These are phyloP conservation scores for Fusarium sarcochroum DNA, from an alignment of 2,329 filamentous ascomycete genomes.

Conservation along the genomic window DNA sequence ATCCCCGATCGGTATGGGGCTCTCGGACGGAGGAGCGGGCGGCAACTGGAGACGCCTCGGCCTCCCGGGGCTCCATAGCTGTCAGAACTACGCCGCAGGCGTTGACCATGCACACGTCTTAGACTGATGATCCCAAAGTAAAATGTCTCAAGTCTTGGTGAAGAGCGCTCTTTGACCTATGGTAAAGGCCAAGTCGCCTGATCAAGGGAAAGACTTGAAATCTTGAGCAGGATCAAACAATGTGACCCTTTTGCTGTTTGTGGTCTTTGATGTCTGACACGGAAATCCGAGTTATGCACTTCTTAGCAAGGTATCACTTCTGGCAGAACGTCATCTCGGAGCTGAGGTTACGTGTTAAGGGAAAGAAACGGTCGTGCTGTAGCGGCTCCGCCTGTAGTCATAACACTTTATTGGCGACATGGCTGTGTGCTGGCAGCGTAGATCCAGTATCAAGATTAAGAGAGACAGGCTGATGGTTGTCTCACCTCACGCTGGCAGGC, in stretches of 20 bases:
- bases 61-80: slow-evolving; percentile 42
- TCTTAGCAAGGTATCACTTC: background rate
- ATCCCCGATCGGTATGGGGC: slow-evolving; percentile 50
- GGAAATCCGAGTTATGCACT: background rate
- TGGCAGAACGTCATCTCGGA: slow-evolving; percentile 7
- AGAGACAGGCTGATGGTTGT: slow-evolving; percentile 13
- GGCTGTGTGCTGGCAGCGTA: background rate
- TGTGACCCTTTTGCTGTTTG: background rate
- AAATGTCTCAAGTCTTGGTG: slow-evolving; percentile 43
- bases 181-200: background rate
- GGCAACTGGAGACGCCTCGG: slow-evolving; percentile 42
- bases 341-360: slow-evolving; percentile 8
- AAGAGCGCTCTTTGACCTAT: background rate
- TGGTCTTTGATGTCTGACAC: background rate
- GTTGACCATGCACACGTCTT: slow-evolving; percentile 26
- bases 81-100: slow-evolving; percentile 42
- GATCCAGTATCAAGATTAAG: slow-evolving; percentile 21
- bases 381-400: slow-evolving; percentile 9
- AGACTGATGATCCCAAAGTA: slow-evolving; percentile 39
- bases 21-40: slow-evolving; percentile 48
- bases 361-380: slow-evolving; percentile 18
- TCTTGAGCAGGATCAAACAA: background rate
- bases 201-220: background rate
- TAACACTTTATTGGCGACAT: background rate
- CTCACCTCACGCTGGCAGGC: slow-evolving; percentile 9